Evolutionary conservation across 805 yeast species (phyloP).

Genomic region (Metschnikowia drakensbergensis): DNA sequence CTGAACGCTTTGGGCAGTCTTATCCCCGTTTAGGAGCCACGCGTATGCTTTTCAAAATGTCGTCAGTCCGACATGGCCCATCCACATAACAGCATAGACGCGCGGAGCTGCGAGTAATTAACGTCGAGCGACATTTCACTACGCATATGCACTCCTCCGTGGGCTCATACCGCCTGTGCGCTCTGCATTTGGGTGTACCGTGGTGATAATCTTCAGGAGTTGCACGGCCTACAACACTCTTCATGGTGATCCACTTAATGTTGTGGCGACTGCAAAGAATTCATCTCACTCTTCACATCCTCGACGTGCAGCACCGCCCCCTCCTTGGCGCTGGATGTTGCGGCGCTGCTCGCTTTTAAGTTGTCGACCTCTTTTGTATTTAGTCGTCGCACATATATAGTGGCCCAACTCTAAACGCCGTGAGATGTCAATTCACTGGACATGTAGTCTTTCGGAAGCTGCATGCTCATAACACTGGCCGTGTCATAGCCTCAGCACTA

Average conservation of each 20-base stretch:
- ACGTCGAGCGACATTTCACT: neutral
- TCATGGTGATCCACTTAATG: too few species aligned
- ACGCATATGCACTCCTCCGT: neutral
- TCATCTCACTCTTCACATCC: too few species aligned
- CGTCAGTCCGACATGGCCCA: neutral
- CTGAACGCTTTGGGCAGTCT: neutral
- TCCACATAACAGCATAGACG: neutral
- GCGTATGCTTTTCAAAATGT: neutral
- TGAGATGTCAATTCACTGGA: neutral
- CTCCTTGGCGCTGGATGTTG: neutral
- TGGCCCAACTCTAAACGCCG: neutral
- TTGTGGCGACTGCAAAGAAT: too few species aligned
- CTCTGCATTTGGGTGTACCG: neutral
- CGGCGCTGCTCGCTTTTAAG: neutral
- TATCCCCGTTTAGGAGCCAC: neutral
- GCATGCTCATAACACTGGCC: too few species aligned
- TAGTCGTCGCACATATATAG: conserved; percentile 1
- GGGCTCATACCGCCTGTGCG: neutral
- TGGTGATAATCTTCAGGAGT: neutral
- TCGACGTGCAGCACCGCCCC: too few species aligned
- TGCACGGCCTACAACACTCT: too few species aligned
- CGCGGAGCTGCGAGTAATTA: conserved; percentile 1
- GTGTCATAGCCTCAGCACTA: too few species aligned
- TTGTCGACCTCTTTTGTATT: neutral
- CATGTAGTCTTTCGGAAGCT: too few species aligned